These are phyloP conservation scores for Stereum hirsutum DNA, from an alignment of 1,284 basidiomycete species.

Conservation along the genomic window DNA sequence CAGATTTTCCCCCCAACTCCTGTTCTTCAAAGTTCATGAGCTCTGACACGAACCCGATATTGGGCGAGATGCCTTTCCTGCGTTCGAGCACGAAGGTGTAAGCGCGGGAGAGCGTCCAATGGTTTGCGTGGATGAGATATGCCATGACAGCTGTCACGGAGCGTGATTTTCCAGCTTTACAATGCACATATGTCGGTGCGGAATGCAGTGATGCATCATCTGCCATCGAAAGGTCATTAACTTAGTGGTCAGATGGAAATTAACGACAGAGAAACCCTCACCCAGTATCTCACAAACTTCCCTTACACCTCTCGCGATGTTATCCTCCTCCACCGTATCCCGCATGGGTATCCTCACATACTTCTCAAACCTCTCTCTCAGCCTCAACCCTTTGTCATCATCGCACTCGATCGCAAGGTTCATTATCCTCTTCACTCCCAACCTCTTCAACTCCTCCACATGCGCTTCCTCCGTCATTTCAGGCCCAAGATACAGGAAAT, in stretches of 20 bases:
- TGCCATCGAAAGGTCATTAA: conserved; percentile 21
- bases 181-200: conserved; percentile 90
- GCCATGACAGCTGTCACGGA: conserved; percentile 97
- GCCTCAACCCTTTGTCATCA: conserved; percentile 64
- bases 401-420: conserved; percentile 91
- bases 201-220: conserved; percentile 89
- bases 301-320: conserved; percentile 74
- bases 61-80: conserved; percentile 90
- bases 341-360: conserved; percentile 88
- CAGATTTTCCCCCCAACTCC: conserved; percentile 76
- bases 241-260: conserved; percentile 1
- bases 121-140: conserved; percentile 93
- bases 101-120: conserved; percentile 88
- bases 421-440: conserved; percentile 84
- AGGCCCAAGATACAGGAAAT: conserved; percentile 86
- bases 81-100: conserved; percentile 89
- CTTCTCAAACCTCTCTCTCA: conserved; percentile 66
- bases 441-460: conserved; percentile 57
- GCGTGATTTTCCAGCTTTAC: conserved; percentile 92
- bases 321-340: conserved; percentile 91
- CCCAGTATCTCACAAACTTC: conserved; percentile 84
- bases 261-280: conserved; percentile 28
- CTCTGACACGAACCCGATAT: conserved; percentile 96
- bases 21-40: conserved; percentile 94
- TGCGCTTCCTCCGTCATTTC: conserved; percentile 74